Conservation (phyloP, 306 rosid genomes). For the Quercus rubra region DNA sequence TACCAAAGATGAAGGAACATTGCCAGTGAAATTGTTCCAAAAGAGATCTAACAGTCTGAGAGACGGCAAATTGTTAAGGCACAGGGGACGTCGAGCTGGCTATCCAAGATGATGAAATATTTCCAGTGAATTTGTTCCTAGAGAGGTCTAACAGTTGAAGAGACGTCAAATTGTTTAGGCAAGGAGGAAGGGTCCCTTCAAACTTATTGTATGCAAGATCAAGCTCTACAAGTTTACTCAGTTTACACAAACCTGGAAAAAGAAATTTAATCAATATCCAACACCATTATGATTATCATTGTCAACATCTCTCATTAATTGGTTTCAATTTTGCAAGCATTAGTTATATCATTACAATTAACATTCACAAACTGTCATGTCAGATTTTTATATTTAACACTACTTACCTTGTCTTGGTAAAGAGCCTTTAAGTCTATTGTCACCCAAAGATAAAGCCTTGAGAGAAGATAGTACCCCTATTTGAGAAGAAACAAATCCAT, state of each 20-base stretch:
- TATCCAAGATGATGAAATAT: constrained; percentile 5
- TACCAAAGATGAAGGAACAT: too few species aligned
- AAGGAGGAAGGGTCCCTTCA: constrained; percentile 10
- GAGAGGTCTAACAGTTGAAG: constrained; percentile 17
- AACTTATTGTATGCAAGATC: background rate
- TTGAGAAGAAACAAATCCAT: background rate
- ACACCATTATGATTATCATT: background rate
- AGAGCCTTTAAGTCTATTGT: background rate
- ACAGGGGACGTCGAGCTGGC: background rate
- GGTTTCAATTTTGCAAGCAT: too few species aligned
- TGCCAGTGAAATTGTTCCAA: too few species aligned
- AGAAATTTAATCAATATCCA: background rate
- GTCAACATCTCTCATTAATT: too few species aligned
- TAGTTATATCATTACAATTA: too few species aligned
- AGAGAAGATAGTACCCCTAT: background rate
- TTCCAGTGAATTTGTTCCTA: background rate
- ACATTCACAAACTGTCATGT: too few species aligned
- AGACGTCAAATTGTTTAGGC: constrained; percentile 12
- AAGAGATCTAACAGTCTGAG: too few species aligned
- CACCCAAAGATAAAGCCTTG: background rate
- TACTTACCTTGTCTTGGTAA: background rate
- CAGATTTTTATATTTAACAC: too few species aligned
- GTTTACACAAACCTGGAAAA: background rate
- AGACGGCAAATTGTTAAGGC: too few species aligned
- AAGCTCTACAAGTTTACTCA: constrained; percentile 1